Evolutionary conservation across 208 protist genomes (phyloP), one percentile per base, ranked within the genome.

Genomic region (Ichthyophonus hoferi): DNA sequence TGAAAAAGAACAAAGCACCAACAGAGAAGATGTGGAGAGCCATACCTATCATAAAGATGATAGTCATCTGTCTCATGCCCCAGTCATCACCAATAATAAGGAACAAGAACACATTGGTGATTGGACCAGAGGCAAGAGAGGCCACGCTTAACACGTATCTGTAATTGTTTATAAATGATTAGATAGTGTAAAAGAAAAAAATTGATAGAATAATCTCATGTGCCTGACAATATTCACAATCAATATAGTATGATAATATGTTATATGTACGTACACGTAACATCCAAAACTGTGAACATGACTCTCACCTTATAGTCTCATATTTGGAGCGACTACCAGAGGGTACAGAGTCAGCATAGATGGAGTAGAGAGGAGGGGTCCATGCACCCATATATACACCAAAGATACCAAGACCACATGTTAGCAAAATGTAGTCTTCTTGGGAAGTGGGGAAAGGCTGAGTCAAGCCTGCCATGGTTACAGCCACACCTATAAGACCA

Each of bases 61-160:
- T 85, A 85, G 81, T 85, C 81, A 85, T 85, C 81, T 85, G 81
- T 58, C 39, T 40, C n/a, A 85, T 85, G 2, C 81, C 81, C 81
- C 81, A 85, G 3, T 85, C 81, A 38, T 85, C 39, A 24, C 81
- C 81, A 7, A 85, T 14, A 37, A 85, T n/a, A 37, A 37, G 0
- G 39, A 85, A 85, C 35, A 85, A 34, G 0, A 58, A 14, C 35
- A 85, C 39, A 37, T 85, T 85, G 40, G 81, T 58, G 38, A 85
- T 35, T 34, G 81, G 81, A n/a, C 81, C 81, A 50, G 81, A 85
- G 3, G 81, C 81, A 31, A 85, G 40, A 58, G n/a, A 33, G 14
- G n/a, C 81, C 38, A 85, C 42, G 24, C n/a, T 41, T 24, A 85
- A 34, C 17, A 85, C 81, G 40, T 85, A 85, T 17, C 81, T 67